phyloP scores from a whole-genome alignment of 2,329 filamentous ascomycete species.

The Fusarium nygamai region DNA sequence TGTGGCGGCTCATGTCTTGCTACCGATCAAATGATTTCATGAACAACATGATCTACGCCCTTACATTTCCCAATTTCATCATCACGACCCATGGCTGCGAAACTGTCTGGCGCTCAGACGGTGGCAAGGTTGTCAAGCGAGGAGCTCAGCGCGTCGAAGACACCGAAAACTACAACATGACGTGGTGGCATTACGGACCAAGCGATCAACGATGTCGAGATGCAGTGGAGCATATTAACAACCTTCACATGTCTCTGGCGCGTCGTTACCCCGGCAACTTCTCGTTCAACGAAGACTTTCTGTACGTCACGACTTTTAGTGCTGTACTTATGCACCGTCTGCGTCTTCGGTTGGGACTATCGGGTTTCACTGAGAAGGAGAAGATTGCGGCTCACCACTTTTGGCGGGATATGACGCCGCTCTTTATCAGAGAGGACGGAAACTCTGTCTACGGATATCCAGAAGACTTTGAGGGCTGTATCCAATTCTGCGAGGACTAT shows the following conservation, averaged over 20 bases:
- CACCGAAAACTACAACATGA: slow-evolving; percentile 5
- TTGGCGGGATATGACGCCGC: not conserved
- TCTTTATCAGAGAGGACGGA: not conserved
- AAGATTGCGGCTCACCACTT: not conserved
- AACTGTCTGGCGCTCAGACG: slow-evolving; percentile 1
- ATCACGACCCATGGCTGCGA: not conserved
- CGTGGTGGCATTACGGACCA: not conserved
- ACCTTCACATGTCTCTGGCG: not conserved
- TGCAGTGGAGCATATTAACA: not conserved
- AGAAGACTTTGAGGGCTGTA: not conserved
- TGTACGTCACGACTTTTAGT: not conserved
- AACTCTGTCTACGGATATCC: not conserved
- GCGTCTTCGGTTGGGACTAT: not conserved
- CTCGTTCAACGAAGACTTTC: not conserved
- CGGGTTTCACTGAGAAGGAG: not conserved
- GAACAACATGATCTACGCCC: slow-evolving; percentile 3
- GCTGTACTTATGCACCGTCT: not conserved
- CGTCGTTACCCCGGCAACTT: not conserved
- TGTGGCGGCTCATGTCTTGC: slow-evolving; percentile 7
- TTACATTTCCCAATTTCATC: not conserved
- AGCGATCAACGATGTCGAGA: not conserved
- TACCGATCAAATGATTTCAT: not conserved
- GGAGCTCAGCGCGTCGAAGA: not conserved
- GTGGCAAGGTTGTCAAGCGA: not conserved
- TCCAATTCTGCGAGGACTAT: not conserved